phyloP scores from a whole-genome alignment of 495 filamentous ascomycete species.

The Xylaria palmicola region DNA sequence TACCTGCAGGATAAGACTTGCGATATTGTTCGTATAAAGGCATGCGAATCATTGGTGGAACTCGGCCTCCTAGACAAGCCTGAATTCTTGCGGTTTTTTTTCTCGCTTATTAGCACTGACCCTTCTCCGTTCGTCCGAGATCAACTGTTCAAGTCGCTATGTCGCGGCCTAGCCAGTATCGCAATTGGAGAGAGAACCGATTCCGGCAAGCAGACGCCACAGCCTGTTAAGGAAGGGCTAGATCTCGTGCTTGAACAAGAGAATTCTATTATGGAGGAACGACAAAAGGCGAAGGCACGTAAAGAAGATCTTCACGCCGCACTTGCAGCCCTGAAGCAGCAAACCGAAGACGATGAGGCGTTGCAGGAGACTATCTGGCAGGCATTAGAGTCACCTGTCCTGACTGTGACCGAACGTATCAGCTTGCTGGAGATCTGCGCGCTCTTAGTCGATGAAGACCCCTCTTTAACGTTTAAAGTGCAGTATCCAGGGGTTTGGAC shows the following conservation, averaged over 20 bases:
- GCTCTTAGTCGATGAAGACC: slow-evolving; percentile 67
- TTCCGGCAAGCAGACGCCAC: slow-evolving; percentile 31
- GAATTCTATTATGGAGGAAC: slow-evolving; percentile 57
- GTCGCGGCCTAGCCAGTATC: slow-evolving; percentile 70
- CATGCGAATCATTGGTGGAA: slow-evolving; percentile 78
- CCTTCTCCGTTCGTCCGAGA: slow-evolving; percentile 77
- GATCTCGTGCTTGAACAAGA: slow-evolving; percentile 76
- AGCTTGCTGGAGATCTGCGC: slow-evolving; percentile 74
- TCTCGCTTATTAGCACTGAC: slow-evolving; percentile 71
- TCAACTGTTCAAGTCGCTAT: slow-evolving; percentile 65
- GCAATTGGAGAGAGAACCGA: slow-evolving; percentile 65
- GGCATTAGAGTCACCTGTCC: slow-evolving; percentile 65
- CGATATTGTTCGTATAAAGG: slow-evolving; percentile 76
- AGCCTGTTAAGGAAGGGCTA: slow-evolving; percentile 41
- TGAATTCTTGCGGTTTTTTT: slow-evolving; percentile 64
- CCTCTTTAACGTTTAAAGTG: slow-evolving; percentile 60
- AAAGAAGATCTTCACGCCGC: slow-evolving; percentile 76
- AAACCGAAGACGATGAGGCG: slow-evolving; percentile 59
- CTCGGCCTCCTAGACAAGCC: slow-evolving; percentile 67
- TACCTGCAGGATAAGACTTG: slow-evolving; percentile 77
- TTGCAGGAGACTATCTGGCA: slow-evolving; percentile 75
- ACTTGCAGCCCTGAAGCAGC: slow-evolving; percentile 68
- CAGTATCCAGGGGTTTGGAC: slow-evolving; percentile 72
- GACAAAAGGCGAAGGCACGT: slow-evolving; percentile 68
- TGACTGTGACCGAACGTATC: slow-evolving; percentile 69